These are phyloP conservation scores for Pythium plurisporium DNA, from an alignment of 352 stramenopile genomes.

Conservation along the genomic window DNA sequence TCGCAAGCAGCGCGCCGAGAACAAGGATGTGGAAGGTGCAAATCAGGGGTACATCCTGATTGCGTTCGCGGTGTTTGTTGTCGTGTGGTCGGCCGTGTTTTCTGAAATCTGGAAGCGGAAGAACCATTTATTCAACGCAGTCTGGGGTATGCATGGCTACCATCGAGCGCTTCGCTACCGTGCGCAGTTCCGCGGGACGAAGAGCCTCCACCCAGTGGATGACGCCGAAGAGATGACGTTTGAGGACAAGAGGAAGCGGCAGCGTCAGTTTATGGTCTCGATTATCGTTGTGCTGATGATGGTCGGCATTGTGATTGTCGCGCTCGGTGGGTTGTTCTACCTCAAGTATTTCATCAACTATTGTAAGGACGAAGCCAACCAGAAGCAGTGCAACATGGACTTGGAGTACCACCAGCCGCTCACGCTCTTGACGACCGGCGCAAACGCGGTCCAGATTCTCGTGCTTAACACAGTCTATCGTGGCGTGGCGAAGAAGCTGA, in stretches of 20 bases:
- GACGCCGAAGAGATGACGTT: conserved; percentile 63
- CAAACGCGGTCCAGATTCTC: conserved; percentile 89
- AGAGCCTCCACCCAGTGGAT: conserved; percentile 63
- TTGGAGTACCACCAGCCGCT: conserved; percentile 35
- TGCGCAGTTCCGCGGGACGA: conserved; percentile 84
- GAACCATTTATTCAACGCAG: conserved; percentile 72
- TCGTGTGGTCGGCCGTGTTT: conserved; percentile 87
- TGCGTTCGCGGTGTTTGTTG: conserved; percentile 77
- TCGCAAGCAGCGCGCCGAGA: conserved; percentile 14
- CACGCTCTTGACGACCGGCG: conserved; percentile 48
- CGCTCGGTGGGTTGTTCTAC: conserved; percentile 63
- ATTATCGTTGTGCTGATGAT: conserved; percentile 67
- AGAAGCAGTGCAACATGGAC: conserved; percentile 36
- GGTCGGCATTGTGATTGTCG: conserved; percentile 66
- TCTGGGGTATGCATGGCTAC: conserved; percentile 81
- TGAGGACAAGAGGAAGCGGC: conserved; percentile 53
- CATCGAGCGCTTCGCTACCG: conserved; percentile 47
- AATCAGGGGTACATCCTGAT: conserved; percentile 72
- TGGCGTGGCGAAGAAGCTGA: conserved; percentile 89
- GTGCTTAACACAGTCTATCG: conserved; percentile 93
- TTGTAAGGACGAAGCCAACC: conserved; percentile 53
- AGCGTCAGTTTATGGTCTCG: conserved; percentile 51
- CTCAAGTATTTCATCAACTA: conserved; percentile 80
- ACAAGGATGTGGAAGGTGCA: no score
- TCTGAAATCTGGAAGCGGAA: conserved; percentile 88